Evolutionary conservation across 106 monocot genomes (phyloP).

Genomic region (Hemerocallis citrina): DNA sequence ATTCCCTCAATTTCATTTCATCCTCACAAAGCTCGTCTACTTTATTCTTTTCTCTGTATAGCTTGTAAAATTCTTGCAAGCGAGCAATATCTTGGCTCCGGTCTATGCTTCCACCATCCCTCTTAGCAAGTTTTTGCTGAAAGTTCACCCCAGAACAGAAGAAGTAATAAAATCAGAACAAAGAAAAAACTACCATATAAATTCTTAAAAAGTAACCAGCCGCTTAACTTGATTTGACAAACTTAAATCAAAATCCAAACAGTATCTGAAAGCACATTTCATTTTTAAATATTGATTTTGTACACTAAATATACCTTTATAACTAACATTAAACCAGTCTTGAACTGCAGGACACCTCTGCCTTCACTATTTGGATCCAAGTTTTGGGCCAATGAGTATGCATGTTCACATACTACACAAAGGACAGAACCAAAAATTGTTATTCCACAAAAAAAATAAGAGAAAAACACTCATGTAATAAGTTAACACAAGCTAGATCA

Average conservation of each 20-base stretch:
- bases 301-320: slow-evolving; percentile 46
- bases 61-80: slow-evolving; percentile 90
- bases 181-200: too few relatives aligned
- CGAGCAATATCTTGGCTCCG: slow-evolving; percentile 70
- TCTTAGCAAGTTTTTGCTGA: slow-evolving; percentile 93
- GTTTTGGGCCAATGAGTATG: slow-evolving; percentile 79
- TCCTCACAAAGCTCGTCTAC: slow-evolving; percentile 74
- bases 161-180: neutral
- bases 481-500: neutral
- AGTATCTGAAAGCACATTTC: too few relatives aligned
- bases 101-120: slow-evolving; percentile 70
- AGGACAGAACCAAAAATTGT: neutral
- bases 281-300: neutral
- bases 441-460: neutral
- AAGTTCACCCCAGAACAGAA: slow-evolving; percentile 1
- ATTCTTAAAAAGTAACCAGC: too few relatives aligned
- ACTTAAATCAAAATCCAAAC: too few relatives aligned
- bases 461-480: neutral
- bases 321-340: slow-evolving; percentile 87
- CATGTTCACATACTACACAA: slow-evolving; percentile 87
- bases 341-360: slow-evolving; percentile 86
- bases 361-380: slow-evolving; percentile 88
- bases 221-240: too few relatives aligned
- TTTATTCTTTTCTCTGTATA: slow-evolving; percentile 73
- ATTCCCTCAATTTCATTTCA: slow-evolving; percentile 86